Evolutionary conservation across 306 rosid genomes (phyloP).

Genomic region (Alnus rubra): DNA sequence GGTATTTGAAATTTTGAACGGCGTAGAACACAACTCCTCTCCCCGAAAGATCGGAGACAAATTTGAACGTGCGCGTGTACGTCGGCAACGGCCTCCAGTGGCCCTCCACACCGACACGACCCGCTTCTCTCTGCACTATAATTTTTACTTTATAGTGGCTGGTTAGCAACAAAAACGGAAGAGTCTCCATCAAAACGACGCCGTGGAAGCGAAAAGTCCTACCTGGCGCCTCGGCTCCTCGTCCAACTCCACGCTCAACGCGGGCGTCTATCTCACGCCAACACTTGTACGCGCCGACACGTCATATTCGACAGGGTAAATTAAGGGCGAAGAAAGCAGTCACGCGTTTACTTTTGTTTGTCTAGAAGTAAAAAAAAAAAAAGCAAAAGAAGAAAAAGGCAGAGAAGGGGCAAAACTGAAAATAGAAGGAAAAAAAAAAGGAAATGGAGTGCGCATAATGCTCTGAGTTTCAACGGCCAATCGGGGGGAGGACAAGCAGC

Average conservation of each 20-base stretch:
- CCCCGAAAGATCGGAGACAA: too few relatives aligned
- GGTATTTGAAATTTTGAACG: too few relatives aligned
- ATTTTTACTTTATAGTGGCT: too few relatives aligned
- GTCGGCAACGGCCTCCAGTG: not conserved
- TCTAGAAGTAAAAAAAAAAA: not conserved
- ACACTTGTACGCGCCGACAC: constrained; percentile 2
- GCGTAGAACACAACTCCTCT: too few relatives aligned
- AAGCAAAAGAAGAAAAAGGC: not conserved
- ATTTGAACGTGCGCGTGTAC: not conserved
- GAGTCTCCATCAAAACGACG: constrained; percentile 20
- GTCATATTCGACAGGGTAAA: not conserved
- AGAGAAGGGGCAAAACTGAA: not conserved
- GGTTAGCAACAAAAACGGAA: not conserved
- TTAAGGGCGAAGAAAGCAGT: not conserved
- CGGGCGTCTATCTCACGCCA: constrained; percentile 21
- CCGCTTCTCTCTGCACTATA: not conserved
- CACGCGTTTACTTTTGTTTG: not conserved
- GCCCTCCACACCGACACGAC: not conserved
- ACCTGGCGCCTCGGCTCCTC: not conserved
- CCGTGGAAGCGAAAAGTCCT: not conserved
- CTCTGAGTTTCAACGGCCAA: not conserved
- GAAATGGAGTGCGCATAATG: not conserved
- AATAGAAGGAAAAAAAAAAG: not conserved
- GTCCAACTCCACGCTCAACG: not conserved
- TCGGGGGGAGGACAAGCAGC: not conserved